Conservation (phyloP, 768 basidiomycete genomes). For the Mycena belliarum region DNA sequence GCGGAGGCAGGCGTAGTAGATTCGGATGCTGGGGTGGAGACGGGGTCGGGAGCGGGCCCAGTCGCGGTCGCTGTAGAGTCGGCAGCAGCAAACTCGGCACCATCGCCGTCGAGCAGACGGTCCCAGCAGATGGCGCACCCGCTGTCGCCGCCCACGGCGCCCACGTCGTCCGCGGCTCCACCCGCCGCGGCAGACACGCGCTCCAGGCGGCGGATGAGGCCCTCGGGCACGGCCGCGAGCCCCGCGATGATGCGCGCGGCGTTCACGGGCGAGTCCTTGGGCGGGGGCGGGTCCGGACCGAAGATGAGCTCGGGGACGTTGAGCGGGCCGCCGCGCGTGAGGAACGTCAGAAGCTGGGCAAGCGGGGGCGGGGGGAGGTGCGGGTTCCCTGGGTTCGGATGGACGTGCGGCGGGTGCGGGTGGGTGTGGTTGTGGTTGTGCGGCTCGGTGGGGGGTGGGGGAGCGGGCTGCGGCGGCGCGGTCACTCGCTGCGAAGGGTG, state of each 20-base stretch:
- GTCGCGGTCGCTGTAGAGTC: too few relatives aligned
- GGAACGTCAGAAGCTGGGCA: conserved; percentile 25
- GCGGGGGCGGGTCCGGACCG: conserved; percentile 26
- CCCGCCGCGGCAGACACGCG: conserved; percentile 37
- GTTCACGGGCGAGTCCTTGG: conserved; percentile 64
- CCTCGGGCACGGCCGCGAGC: conserved; percentile 65
- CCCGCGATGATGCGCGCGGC: conserved; percentile 64
- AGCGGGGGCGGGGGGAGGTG: conserved; percentile 7
- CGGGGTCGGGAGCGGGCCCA: conserved; percentile 2
- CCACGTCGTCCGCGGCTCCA: conserved; percentile 30
- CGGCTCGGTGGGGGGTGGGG: neutral
- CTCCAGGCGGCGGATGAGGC: conserved; percentile 66
- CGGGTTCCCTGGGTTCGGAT: neutral
- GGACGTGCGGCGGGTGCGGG: neutral
- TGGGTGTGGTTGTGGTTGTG: neutral
- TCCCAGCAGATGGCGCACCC: conserved; percentile 83
- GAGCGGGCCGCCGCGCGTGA: conserved; percentile 19
- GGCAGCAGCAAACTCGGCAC: conserved; percentile 29
- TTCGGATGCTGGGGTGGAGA: conserved; percentile 1
- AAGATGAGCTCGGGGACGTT: conserved; percentile 19
- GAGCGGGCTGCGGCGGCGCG: neutral
- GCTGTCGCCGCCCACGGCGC: conserved; percentile 35
- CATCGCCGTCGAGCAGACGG: conserved; percentile 50
- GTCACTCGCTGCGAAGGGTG: conserved; percentile 61
- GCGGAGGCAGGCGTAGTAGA: conserved; percentile 19